Evolutionary conservation across 768 basidiomycete species (phyloP), one percentile per base, ranked within the genome.

Genomic region (Agaricus sinodeliciosus): DNA sequence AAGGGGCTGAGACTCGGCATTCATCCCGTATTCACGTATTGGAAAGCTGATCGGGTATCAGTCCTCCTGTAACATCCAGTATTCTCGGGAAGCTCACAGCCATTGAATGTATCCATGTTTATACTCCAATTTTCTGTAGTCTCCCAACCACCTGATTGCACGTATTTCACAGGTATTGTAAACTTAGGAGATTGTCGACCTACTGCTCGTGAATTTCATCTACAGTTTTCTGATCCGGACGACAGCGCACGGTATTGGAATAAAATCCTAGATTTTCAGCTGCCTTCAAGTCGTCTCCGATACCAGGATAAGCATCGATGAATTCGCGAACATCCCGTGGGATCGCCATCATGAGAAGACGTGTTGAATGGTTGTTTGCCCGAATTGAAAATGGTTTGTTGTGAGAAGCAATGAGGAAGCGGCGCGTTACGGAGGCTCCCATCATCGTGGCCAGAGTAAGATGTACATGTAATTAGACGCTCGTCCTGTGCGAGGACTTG

Each of bases 41-140:
- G 87, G 87, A 58, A 87, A 86, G 59, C 84, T 87, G 61, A 34
- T 49, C 43, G 51, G 9, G 12, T 16, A n/a, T 51, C 39, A 43
- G 16, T 25, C 28, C 31, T 34, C 49, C 41, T 43, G 9, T 41
- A 50, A 13, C 16, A 16, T 16, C n/a, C 11, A 39, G 9, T 7
- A 28, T 16, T 41, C 16, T 48, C 48, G 43, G 26, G 3, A 18
- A 62, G 69, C 86, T 60, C 67, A 88, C 82, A 90, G 64, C 87
- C 88, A 90, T 61, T 90, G 87, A 41, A 90, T 84, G 63, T 78
- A 89, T 1, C 80, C 82, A 60, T 90, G 88, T 53, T 81, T 81
- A 57, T 69, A 64, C 63, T 90, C 88, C 27, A 90, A 70, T 55
- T 71, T 77, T 27, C 66, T 61, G 58, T 84, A 84, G 60, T 88